These are phyloP conservation scores for Theobroma grandiflorum DNA, from an alignment of 441 rosid genomes.

Conservation along the genomic window DNA sequence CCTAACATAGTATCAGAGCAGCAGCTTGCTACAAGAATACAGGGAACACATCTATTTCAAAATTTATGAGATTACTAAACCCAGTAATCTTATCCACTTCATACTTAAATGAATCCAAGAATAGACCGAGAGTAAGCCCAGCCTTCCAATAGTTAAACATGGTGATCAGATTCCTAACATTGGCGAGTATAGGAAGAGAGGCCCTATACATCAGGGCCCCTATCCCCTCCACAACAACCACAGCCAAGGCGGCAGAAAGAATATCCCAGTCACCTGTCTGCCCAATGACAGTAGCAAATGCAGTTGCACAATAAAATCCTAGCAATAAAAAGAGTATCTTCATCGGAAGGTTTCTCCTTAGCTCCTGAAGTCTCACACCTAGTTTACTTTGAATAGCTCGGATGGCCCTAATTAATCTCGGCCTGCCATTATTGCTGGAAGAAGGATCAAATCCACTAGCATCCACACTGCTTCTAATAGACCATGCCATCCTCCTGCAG, in stretches of 20 bases:
- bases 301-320: slow-evolving; percentile 93
- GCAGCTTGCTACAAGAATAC: slow-evolving; percentile 32
- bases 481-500: slow-evolving; percentile 63
- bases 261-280: slow-evolving; percentile 99
- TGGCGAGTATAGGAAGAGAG: slow-evolving; percentile 60
- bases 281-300: slow-evolving; percentile 85
- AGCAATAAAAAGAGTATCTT: slow-evolving; percentile 83
- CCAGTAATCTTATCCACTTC: slow-evolving; percentile 43
- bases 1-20: slow-evolving; percentile 3
- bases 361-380: slow-evolving; percentile 54
- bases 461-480: slow-evolving; percentile 57
- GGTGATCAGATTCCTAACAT: slow-evolving; percentile 57
- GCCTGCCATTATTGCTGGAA: slow-evolving; percentile 54
- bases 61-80: slow-evolving; percentile 32
- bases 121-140: slow-evolving; percentile 87
- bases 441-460: slow-evolving; percentile 65
- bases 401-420: slow-evolving; percentile 69
- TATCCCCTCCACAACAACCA: slow-evolving; percentile 77
- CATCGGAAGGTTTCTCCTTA: slow-evolving; percentile 68
- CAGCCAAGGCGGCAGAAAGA: slow-evolving; percentile 85
- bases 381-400: slow-evolving; percentile 61
- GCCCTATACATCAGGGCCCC: slow-evolving; percentile 85
- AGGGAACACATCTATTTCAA: slow-evolving; percentile 43
- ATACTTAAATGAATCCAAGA: slow-evolving; percentile 94
- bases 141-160: slow-evolving; percentile 92